phyloP scores from a whole-genome alignment of 2,329 filamentous ascomycete genomes.

The Claviceps quebecensis region DNA sequence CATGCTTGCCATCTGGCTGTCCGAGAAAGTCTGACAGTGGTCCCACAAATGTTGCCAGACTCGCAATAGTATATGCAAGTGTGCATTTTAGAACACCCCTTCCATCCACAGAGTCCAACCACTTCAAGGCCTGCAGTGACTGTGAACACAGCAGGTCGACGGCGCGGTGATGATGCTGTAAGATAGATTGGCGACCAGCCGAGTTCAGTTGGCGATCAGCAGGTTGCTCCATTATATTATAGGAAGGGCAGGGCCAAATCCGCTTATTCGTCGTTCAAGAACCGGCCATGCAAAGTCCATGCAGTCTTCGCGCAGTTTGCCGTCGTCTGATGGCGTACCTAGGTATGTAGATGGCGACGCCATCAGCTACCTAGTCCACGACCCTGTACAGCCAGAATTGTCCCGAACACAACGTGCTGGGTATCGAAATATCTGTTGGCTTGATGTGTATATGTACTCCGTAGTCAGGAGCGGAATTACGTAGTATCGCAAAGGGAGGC shows the following conservation, averaged over 20 bases:
- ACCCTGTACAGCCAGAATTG: not conserved
- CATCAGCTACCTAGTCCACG: not conserved
- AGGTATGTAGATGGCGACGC: not conserved
- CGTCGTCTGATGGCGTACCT: slow-evolving; percentile 1
- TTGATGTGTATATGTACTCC: not conserved
- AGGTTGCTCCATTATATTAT: not conserved
- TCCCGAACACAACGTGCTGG: not conserved
- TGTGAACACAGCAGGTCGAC: not conserved
- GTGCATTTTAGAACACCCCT: slow-evolving; percentile 75
- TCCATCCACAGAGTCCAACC: slow-evolving; percentile 54
- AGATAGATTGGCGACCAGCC: not conserved
- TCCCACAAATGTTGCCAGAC: slow-evolving; percentile 65
- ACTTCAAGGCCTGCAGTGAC: slow-evolving; percentile 18
- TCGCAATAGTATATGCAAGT: slow-evolving; percentile 69
- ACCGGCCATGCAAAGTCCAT: not conserved
- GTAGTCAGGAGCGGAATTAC: not conserved
- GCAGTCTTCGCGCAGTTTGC: slow-evolving; percentile 2
- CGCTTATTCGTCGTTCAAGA: not conserved
- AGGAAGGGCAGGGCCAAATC: not conserved
- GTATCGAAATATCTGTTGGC: not conserved
- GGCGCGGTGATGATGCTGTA: not conserved
- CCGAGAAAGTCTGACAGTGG: slow-evolving; percentile 60
- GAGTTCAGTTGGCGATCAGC: not conserved
- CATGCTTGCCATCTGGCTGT: slow-evolving; percentile 73
- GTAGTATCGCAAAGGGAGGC: no score